These are phyloP conservation scores for Amphicarpaea edgeworthii DNA, from an alignment of 306 rosid genomes.

Conservation along the genomic window DNA sequence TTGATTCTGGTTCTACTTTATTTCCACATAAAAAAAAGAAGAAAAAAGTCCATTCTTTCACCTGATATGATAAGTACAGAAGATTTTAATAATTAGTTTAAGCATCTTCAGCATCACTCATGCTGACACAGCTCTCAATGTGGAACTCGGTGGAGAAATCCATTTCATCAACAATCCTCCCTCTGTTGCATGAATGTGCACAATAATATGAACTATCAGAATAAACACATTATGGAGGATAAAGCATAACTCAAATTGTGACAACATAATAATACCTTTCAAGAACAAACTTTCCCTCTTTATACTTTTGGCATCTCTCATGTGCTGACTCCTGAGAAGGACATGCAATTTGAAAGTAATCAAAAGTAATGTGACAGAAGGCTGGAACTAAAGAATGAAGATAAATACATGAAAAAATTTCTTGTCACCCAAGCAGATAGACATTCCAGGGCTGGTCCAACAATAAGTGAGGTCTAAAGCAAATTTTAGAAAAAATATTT, in stretches of 20 bases:
- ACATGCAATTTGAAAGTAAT: background rate
- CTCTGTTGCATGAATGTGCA: slow-evolving; percentile 53
- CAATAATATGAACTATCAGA: slow-evolving; percentile 38
- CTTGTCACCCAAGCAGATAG: background rate
- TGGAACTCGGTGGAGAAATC: slow-evolving; percentile 71
- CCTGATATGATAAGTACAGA: slow-evolving; percentile 27
- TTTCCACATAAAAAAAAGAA: slow-evolving; percentile 8
- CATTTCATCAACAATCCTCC: slow-evolving; percentile 76
- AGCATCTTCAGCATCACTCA: slow-evolving; percentile 80
- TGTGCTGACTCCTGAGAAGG: slow-evolving; percentile 75
- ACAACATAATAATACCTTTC: slow-evolving; percentile 74
- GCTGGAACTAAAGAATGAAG: slow-evolving; percentile 1
- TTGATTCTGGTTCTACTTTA: slow-evolving; percentile 33
- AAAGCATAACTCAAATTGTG: background rate
- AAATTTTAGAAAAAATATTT: too few relatives aligned
- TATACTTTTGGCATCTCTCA: slow-evolving; percentile 84
- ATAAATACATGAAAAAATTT: background rate
- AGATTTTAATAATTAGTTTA: slow-evolving; percentile 43
- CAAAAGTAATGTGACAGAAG: background rate
- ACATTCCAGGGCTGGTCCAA: too few relatives aligned
- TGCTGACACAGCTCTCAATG: slow-evolving; percentile 60
- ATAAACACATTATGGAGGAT: slow-evolving; percentile 11
- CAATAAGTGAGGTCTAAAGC: too few relatives aligned
- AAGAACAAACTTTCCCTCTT: slow-evolving; percentile 93
- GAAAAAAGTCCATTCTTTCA: slow-evolving; percentile 31